Conservation (phyloP, 257 asterid species). For the Cordia subcordata region DNA sequence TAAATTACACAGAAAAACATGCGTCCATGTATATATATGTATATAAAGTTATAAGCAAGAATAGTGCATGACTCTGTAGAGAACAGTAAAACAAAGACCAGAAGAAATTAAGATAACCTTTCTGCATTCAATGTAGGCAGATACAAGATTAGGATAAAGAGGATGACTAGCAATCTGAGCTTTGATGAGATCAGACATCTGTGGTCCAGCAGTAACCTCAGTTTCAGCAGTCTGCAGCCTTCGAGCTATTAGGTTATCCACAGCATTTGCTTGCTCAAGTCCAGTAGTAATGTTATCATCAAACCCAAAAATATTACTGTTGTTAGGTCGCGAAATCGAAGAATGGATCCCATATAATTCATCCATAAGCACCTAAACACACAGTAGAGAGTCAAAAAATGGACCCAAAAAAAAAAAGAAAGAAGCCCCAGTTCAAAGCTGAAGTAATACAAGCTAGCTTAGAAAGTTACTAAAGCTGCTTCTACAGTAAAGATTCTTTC, state of each 20-base stretch:
- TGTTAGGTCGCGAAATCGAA: constrained; percentile 27
- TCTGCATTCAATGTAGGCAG: constrained; percentile 67
- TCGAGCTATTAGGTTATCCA: constrained; percentile 6
- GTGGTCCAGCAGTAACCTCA: constrained; percentile 15
- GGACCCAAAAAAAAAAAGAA: background rate
- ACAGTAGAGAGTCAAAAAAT: background rate
- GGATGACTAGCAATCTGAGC: constrained; percentile 84
- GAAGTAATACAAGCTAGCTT: too few species aligned
- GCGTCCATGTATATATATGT: too few species aligned
- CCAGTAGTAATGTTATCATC: constrained; percentile 16
- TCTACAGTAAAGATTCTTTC: too few species aligned
- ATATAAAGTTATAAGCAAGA: background rate
- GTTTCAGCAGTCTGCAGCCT: constrained; percentile 3
- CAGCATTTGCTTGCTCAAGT: background rate
- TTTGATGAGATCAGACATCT: constrained; percentile 51
- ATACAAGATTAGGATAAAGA: constrained; percentile 65
- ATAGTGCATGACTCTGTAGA: background rate
- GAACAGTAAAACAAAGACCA: background rate
- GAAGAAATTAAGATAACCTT: constrained; percentile 38
- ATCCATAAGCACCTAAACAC: constrained; percentile 22
- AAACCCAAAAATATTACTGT: constrained; percentile 11
- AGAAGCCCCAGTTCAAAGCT: background rate
- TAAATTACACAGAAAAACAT: background rate
- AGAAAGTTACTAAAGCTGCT: too few species aligned
- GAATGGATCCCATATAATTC: constrained; percentile 47